Evolutionary conservation across 1,284 basidiomycete genomes (phyloP), one percentile per base, ranked within the genome.

Genomic region (Ceratobasidium sp.): DNA sequence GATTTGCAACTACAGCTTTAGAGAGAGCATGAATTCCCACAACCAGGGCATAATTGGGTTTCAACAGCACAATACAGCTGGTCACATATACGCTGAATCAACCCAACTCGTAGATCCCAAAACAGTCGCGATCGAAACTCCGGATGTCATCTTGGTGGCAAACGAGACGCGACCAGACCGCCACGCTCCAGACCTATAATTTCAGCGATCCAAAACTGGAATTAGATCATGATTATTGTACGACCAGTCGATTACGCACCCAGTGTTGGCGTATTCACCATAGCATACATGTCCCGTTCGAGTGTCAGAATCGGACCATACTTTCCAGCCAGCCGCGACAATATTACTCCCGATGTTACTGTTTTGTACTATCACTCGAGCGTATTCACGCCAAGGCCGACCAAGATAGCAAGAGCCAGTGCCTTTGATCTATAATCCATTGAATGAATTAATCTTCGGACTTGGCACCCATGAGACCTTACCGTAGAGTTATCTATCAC

Each of bases 301-400:
- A 16, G 71, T 58, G n/a, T 55, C 60, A 18, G 64, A 55, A 16
- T 43, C 36, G 46, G 32, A 59, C 75, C 75, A 76, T 12, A 52
- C 61, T n/a, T 55, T 70, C 75, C 74, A 76, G 5, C 75, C 75
- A 3, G 74, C 74, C 3, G 72, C 59, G 30, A 71, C 69, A 59
- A 72, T 69, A 41, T 76, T 71, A 32, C 64, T 62, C 4, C 70
- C 74, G n/a, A 73, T 67, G 45, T 32, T 69, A n/a, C 48, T 72
- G 34, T 75, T 74, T 55, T 76, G 76, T 55, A 76, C 74, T 4
- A 76, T 62, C 10, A 76, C 76, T 30, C 76, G 75, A 9, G 75
- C 76, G 55, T 75, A 76, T 52, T 74, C 72, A 1, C 71, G 10
- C 64, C 69, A 74, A 14, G 75, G 72, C 12, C 67, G 61, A 21